phyloP scores from a whole-genome alignment of 2,329 filamentous ascomycete genomes.

The Botrytis porri region DNA sequence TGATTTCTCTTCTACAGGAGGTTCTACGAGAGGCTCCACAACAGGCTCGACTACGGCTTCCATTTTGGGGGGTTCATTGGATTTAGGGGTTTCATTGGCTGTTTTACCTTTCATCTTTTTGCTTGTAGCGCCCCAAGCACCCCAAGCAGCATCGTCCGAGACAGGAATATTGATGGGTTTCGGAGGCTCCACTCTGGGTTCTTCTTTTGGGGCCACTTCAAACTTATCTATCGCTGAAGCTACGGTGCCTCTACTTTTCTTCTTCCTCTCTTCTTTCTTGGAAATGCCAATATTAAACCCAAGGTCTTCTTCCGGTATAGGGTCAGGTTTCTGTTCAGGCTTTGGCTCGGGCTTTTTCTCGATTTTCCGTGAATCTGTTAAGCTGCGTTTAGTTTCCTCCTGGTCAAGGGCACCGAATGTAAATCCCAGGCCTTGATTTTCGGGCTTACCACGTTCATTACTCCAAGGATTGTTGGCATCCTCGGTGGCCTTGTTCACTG shows the following conservation, averaged over 20 bases:
- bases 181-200: conserved; percentile 30
- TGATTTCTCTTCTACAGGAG: conserved; percentile 36
- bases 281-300: conserved; percentile 35
- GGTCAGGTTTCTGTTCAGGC: conserved; percentile 38
- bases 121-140: conserved; percentile 46
- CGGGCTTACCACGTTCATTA: conserved; percentile 47
- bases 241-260: conserved; percentile 37
- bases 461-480: conserved; percentile 51
- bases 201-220: conserved; percentile 27
- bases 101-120: conserved; percentile 46
- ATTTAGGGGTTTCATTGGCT: conserved; percentile 29
- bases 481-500: conserved; percentile 39
- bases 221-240: conserved; percentile 18
- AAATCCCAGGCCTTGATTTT: conserved; percentile 49
- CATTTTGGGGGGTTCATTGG: conserved; percentile 23
- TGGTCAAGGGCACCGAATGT: conserved; percentile 50
- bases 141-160: conserved; percentile 50
- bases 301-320: conserved; percentile 36
- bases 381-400: conserved; percentile 38
- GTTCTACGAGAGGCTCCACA: conserved; percentile 43
- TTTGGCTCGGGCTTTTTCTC: conserved; percentile 8
- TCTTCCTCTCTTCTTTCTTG: conserved; percentile 49
- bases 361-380: conserved; percentile 27
- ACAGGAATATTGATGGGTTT: conserved; percentile 31
- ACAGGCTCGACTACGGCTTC: conserved; percentile 22